Evolutionary conservation across 1,284 basidiomycete genomes (phyloP).

Genomic region (Vanrija pseudolonga): DNA sequence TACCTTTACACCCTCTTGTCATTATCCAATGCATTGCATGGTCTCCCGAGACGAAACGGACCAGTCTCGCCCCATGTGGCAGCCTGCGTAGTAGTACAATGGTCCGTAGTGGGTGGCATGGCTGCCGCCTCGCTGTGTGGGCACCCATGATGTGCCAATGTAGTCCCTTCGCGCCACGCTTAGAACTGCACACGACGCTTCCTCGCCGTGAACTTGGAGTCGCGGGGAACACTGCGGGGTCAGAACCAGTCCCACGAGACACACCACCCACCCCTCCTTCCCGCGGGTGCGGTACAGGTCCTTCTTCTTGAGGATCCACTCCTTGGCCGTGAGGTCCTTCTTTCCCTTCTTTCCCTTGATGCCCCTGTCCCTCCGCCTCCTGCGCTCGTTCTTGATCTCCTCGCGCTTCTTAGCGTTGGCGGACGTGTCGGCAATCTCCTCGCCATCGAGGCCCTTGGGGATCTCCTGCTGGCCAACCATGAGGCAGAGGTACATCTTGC

Average conservation of each 20-base stretch:
- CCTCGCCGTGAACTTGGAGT: slow-evolving; percentile 50
- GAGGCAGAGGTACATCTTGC: slow-evolving; percentile 85
- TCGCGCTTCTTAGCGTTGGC: slow-evolving; percentile 56
- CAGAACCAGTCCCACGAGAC: background rate
- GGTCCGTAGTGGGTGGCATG: background rate
- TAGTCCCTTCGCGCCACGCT: background rate
- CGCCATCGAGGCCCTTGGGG: slow-evolving; percentile 69
- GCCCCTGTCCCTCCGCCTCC: slow-evolving; percentile 30
- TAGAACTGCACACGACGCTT: slow-evolving; percentile 49
- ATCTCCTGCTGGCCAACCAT: slow-evolving; percentile 69
- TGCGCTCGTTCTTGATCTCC: slow-evolving; percentile 42
- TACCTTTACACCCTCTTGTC: too few species aligned
- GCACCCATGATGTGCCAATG: background rate
- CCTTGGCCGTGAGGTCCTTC: slow-evolving; percentile 48
- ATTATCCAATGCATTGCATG: too few species aligned
- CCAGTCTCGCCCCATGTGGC: too few species aligned
- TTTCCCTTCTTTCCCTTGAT: slow-evolving; percentile 34
- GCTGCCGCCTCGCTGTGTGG: too few species aligned
- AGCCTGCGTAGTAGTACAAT: slow-evolving; percentile 1
- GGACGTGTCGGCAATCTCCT: slow-evolving; percentile 56
- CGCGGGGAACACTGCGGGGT: slow-evolving; percentile 42
- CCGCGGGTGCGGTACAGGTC: slow-evolving; percentile 56
- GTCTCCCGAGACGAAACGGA: too few species aligned
- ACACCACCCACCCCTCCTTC: slow-evolving; percentile 51
- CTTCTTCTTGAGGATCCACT: slow-evolving; percentile 59